These are phyloP conservation scores for Phytopythium cucurbitacearum DNA, from an alignment of 352 stramenopile species.

Conservation along the genomic window DNA sequence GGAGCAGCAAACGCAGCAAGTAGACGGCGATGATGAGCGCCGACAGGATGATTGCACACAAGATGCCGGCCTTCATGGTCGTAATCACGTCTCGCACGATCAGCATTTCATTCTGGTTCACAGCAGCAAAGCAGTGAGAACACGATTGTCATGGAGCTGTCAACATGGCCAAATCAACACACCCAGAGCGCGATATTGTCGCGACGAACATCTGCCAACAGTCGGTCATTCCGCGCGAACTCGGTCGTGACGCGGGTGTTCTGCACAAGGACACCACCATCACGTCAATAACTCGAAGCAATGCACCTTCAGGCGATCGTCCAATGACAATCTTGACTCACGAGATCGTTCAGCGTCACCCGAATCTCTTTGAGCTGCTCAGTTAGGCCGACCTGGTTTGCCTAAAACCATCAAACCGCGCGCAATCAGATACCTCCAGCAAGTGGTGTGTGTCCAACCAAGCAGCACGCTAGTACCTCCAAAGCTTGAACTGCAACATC, in stretches of 20 bases:
- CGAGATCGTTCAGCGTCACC: constrained; percentile 40
- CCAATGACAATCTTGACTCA: constrained; percentile 7
- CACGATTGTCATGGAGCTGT: neutral
- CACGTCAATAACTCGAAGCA: neutral
- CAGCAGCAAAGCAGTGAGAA: constrained; percentile 1
- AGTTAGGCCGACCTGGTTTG: constrained; percentile 44
- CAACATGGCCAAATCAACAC: constrained; percentile 2
- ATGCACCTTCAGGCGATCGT: neutral
- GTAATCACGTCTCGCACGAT: constrained; percentile 78
- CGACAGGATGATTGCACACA: constrained; percentile 68
- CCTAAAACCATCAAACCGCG: constrained; percentile 6
- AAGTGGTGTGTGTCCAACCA: too few species aligned
- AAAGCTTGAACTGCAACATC: too few species aligned
- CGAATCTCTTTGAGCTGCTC: constrained; percentile 54
- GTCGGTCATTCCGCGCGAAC: constrained; percentile 21
- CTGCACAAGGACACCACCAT: constrained; percentile 12
- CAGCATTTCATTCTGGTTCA: constrained; percentile 63
- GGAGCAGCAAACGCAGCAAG: constrained; percentile 58
- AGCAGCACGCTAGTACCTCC: too few species aligned
- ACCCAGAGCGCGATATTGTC: constrained; percentile 55
- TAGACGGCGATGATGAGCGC: constrained; percentile 73
- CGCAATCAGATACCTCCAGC: too few species aligned
- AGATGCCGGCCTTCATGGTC: constrained; percentile 83
- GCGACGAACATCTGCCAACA: constrained; percentile 37
- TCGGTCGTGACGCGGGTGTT: constrained; percentile 33